These are phyloP conservation scores for Casuarina glauca DNA, from an alignment of 306 rosid species.

Conservation along the genomic window DNA sequence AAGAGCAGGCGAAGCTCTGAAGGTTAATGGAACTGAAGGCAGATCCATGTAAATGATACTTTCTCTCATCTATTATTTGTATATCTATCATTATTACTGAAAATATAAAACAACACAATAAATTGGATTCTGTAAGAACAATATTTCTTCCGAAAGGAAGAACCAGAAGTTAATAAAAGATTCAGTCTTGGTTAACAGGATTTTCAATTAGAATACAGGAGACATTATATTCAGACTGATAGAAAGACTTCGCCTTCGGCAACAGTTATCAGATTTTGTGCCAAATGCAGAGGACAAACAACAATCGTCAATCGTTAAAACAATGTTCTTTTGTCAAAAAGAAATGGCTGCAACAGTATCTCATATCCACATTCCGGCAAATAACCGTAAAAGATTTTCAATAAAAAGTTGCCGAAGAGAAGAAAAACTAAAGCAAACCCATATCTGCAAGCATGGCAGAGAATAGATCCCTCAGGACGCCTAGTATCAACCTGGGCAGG, in stretches of 20 bases:
- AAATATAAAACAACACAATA: neutral
- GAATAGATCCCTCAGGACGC: slow-evolving; percentile 22
- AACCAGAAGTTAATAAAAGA: too few relatives aligned
- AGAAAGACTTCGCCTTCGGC: neutral
- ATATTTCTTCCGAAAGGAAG: too few relatives aligned
- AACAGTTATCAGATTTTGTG: too few relatives aligned
- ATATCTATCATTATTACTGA: neutral
- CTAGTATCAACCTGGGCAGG: slow-evolving; percentile 27
- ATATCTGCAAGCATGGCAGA: neutral
- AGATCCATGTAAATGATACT: neutral
- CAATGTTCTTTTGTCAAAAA: too few relatives aligned
- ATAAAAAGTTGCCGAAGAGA: neutral
- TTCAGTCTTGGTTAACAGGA: too few relatives aligned
- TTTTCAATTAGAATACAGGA: too few relatives aligned
- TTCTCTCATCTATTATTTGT: neutral
- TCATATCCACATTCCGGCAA: too few relatives aligned
- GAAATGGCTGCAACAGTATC: too few relatives aligned
- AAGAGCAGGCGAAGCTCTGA: neutral
- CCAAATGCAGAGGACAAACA: too few relatives aligned
- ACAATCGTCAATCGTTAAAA: too few relatives aligned
- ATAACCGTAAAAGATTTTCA: neutral
- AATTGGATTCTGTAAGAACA: too few relatives aligned
- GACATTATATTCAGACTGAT: too few relatives aligned
- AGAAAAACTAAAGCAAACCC: neutral
- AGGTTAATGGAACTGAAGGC: neutral